Base-by-base conservation (phyloP, 306 rosid genomes). In the Inga leiocalycina region DNA sequence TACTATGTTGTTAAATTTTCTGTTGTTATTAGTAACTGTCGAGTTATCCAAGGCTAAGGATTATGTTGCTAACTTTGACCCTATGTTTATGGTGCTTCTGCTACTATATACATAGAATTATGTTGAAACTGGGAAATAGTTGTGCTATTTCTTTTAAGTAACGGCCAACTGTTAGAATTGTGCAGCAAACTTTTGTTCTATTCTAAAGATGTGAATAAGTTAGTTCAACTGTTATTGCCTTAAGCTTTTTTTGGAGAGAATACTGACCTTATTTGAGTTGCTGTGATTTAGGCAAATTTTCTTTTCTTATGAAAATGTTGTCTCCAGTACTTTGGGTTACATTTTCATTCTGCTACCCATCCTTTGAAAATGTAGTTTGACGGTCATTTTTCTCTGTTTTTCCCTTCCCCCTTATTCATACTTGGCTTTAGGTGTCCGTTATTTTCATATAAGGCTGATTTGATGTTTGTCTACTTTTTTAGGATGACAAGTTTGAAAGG, bases 401-500 rank as follows among this genome's bases (percentile, higher is more conserved):
- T 30, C 68, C 34, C 76, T 44, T 11, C 20, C 32, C 14, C 17
- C 7, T 45, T 45, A 6, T 46, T 46, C 35, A 44, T 46, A 22
- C 57, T 13, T 72, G 32, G 3, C 39, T 22, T 44, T n/a, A 22
- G 56, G 22, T 44, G 37, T 27, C 59, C 17, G 7, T 22, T 71
- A 45, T 22, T 71, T 71, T 51, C 8, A 20, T 20, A 3, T 10
- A n/a, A 41, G 32, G 41, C 27, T 72, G 59, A 72, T 15, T 14
- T 13, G 76, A 72, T 24, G 77, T 79, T 69, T 51, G 45, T 35
- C 71, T 66, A 22, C 9, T 27, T 15, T 84, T 84, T 75, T 69
- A 94, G 99, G 97, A 96, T 73, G 98, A 96, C 85, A 92, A 86
- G 78, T 90, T 96, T 78, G 99, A 91, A 86, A 87, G 98, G 86